These are phyloP conservation scores for Penicillium dipodomyicola DNA, from an alignment of 495 filamentous ascomycete genomes.

Conservation along the genomic window DNA sequence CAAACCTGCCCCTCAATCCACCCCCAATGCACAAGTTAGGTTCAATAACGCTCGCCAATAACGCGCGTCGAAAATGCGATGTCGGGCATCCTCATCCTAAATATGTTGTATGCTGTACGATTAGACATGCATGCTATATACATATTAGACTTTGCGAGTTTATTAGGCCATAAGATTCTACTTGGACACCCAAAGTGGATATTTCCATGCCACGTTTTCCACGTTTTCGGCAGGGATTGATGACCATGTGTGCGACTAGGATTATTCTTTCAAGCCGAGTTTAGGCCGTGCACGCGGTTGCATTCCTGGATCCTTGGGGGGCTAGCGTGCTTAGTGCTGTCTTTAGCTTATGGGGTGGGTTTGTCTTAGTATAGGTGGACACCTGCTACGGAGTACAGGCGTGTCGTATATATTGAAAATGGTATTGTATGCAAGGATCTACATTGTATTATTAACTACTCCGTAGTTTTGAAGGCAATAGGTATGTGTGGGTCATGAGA, in stretches of 20 bases:
- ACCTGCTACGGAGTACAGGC: neutral
- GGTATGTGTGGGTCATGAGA: too few relatives aligned
- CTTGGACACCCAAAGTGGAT: neutral
- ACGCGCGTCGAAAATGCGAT: neutral
- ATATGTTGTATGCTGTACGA: too few relatives aligned
- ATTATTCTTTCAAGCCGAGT: slow-evolving; percentile 3
- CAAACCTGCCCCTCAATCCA: neutral
- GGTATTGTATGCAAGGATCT: neutral
- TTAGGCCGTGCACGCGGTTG: slow-evolving; percentile 6
- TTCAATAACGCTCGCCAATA: neutral
- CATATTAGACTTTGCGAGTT: neutral
- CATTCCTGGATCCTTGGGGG: neutral
- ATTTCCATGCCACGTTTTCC: neutral
- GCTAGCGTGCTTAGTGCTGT: slow-evolving; percentile 3
- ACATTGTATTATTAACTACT: neutral
- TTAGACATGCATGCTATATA: neutral
- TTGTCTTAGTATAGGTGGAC: neutral
- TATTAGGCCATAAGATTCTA: neutral
- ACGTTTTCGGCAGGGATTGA: slow-evolving; percentile 1
- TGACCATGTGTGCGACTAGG: neutral
- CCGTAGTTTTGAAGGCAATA: too few relatives aligned
- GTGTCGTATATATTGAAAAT: neutral
- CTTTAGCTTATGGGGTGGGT: too few relatives aligned
- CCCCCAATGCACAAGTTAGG: neutral
- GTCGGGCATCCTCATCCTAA: too few relatives aligned